These are phyloP conservation scores for Maudiozyma humilis DNA, from an alignment of 1,139 yeast species.

Conservation along the genomic window DNA sequence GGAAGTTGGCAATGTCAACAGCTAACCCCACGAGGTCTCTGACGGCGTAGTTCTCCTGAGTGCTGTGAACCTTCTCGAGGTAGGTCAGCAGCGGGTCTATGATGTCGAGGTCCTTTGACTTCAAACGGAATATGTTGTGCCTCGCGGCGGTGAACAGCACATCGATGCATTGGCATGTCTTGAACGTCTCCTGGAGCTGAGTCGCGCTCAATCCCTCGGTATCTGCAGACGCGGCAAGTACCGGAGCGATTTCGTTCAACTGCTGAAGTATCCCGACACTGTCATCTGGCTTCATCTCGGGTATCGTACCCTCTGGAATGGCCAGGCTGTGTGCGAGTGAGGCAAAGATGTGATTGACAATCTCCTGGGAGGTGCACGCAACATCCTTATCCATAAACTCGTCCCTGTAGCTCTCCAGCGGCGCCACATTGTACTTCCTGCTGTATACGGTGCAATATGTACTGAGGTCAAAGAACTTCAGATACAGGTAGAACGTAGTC, in stretches of 20 bases:
- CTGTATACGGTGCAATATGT: not conserved
- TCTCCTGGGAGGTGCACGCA: not conserved
- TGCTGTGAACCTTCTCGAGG: not conserved
- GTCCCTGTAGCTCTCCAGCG: constrained; percentile 3
- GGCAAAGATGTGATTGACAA: not conserved
- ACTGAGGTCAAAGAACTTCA: constrained; percentile 12
- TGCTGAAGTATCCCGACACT: too few species aligned
- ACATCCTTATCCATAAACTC: not conserved
- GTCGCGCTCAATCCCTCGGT: too few species aligned
- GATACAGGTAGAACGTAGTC: constrained; percentile 12
- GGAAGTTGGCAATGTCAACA: not conserved
- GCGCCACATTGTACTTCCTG: not conserved
- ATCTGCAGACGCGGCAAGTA: too few species aligned
- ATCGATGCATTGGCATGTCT: too few species aligned
- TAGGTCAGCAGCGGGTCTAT: not conserved
- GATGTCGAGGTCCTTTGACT: not conserved
- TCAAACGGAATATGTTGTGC: too few species aligned
- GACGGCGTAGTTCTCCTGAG: not conserved
- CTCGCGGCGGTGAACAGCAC: too few species aligned
- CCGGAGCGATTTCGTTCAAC: too few species aligned
- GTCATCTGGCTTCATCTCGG: too few species aligned
- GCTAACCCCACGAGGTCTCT: constrained; percentile 2
- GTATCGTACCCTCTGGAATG: too few species aligned
- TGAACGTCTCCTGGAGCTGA: too few species aligned
- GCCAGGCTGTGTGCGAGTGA: too few species aligned